Percentiles rank a stretch among this genome's conserved stretches.
phyloP scores from a whole-genome alignment of 768 basidiomycete genomes.

The Hericium rajendrae region DNA sequence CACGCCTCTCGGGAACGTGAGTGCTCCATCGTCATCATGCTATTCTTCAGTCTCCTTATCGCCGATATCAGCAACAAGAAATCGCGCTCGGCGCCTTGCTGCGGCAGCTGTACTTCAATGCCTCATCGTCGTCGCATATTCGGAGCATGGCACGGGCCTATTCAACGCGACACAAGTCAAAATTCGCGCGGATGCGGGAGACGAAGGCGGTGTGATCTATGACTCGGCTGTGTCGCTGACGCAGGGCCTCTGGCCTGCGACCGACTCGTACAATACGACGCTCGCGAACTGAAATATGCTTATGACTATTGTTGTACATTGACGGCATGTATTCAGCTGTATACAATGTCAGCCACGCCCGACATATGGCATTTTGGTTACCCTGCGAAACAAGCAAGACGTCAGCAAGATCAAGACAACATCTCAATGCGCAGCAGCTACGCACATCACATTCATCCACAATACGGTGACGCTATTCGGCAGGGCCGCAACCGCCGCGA shows the following conservation, averaged over 20 bases:
- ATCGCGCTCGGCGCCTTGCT: constrained; percentile 44
- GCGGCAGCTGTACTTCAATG: constrained; percentile 43
- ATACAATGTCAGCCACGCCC: background rate
- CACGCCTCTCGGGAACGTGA: constrained; percentile 62
- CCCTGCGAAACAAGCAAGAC: background rate
- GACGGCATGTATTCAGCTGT: background rate
- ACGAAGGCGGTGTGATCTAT: constrained; percentile 56
- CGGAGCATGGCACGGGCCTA: constrained; percentile 25
- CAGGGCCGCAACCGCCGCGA: constrained; percentile 63
- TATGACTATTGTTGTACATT: background rate
- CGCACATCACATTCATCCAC: constrained; percentile 64
- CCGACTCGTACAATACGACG: constrained; percentile 33
- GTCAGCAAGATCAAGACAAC: background rate
- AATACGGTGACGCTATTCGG: constrained; percentile 64
- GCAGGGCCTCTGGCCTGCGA: constrained; percentile 60
- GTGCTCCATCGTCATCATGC: background rate
- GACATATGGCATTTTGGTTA: background rate
- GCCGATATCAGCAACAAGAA: constrained; percentile 31
- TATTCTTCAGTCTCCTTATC: background rate
- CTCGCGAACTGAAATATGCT: constrained; percentile 48
- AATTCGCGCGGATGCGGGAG: constrained; percentile 59
- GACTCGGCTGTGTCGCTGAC: constrained; percentile 58
- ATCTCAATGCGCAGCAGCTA: background rate
- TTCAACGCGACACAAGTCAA: constrained; percentile 31
- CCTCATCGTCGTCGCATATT: constrained; percentile 45